Percentiles rank a stretch among this genome's conserved stretches.
phyloP scores from a whole-genome alignment of 371 early-diverging fungal genomes.

The Mortierella sp. region DNA sequence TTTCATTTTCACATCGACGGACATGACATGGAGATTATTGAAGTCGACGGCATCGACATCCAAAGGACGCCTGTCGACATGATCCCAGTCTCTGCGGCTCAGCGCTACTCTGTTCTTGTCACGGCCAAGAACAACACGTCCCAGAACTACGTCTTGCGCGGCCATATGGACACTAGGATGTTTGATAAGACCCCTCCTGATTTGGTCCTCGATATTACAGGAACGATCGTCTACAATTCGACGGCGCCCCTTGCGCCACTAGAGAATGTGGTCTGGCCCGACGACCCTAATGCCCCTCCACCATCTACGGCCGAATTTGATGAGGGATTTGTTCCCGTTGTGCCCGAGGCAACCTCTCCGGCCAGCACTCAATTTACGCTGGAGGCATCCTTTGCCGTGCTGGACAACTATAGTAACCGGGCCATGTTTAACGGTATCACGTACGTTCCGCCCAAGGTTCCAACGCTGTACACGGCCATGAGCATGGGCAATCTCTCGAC shows the following conservation, averaged over 20 bases:
- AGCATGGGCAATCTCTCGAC: conserved; percentile 66
- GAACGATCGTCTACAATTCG: conserved; percentile 63
- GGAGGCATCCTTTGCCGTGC: conserved; percentile 69
- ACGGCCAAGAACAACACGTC: conserved; percentile 72
- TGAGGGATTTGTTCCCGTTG: conserved; percentile 52
- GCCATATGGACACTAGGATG: conserved; percentile 80
- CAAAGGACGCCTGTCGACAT: conserved; percentile 61
- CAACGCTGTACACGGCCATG: conserved; percentile 74
- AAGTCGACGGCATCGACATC: conserved; percentile 81
- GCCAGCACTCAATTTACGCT: conserved; percentile 64
- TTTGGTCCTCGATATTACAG: conserved; percentile 63
- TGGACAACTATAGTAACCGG: conserved; percentile 78
- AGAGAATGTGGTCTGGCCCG: conserved; percentile 56
- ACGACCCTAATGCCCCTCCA: too few species aligned
- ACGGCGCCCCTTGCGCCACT: conserved; percentile 52
- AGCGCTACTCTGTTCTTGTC: conserved; percentile 78
- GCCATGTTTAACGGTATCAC: conserved; percentile 83
- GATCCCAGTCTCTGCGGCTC: conserved; percentile 72
- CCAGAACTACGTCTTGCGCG: conserved; percentile 75
- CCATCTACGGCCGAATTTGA: too few species aligned
- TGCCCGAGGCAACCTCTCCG: conserved; percentile 39
- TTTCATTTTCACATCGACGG: conserved; percentile 81
- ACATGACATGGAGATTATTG: conserved; percentile 81
- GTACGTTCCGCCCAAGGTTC: conserved; percentile 72
- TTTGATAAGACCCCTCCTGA: conserved; percentile 71